A percentile compares a stretch with the other conserved stretches of the same genome.
These are phyloP conservation scores for Marvania coccoides DNA, from an alignment of 139 green algal species.

Conservation along the genomic window DNA sequence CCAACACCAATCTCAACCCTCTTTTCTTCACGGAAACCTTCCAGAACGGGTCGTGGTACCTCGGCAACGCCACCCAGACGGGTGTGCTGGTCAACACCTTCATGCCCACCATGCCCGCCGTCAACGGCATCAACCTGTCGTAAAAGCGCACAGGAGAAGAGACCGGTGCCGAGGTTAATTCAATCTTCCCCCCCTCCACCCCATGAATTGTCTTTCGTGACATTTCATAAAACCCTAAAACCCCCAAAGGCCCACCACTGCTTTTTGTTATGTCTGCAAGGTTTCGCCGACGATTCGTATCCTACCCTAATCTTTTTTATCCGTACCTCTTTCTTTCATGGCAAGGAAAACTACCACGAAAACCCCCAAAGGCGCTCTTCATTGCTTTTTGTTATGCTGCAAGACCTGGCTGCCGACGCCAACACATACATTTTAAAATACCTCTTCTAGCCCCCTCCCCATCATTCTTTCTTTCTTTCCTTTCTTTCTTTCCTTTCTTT, in stretches of 20 bases:
- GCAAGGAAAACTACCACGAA: too few relatives aligned
- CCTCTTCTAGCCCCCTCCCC: neutral
- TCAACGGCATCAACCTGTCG: neutral
- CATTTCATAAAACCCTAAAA: neutral
- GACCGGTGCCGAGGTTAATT: neutral
- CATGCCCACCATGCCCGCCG: neutral
- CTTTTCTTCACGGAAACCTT: neutral
- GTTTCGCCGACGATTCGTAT: neutral
- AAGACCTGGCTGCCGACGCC: too few relatives aligned
- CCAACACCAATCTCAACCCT: neutral
- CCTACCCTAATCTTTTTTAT: neutral
- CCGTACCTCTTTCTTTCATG: neutral
- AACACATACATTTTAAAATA: too few relatives aligned
- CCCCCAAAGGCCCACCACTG: neutral
- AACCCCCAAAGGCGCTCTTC: too few relatives aligned
- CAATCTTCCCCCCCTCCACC: neutral
- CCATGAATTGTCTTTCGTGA: neutral
- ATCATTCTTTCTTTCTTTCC: neutral
- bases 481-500: neutral
- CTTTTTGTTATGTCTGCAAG: neutral
- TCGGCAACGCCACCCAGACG: neutral
- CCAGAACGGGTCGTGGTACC: neutral
- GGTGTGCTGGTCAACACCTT: constrained; percentile 2
- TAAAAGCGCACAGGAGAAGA: neutral
- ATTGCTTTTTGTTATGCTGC: too few relatives aligned